Conservation (phyloP, 805 yeast species). For the Debaryomyces prosopidis region DNA sequence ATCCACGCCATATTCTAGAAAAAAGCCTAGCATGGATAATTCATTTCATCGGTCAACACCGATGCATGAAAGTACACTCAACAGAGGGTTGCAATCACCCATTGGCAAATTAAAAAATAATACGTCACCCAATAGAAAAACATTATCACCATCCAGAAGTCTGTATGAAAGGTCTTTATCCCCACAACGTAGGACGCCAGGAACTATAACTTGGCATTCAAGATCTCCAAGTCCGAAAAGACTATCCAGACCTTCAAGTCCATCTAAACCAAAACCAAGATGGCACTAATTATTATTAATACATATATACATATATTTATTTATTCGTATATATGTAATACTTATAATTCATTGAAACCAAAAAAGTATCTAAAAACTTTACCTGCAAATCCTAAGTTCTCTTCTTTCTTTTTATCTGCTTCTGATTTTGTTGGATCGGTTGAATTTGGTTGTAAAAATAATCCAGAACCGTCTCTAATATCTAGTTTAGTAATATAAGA, state of each 20-base stretch:
- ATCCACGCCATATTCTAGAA: background rate
- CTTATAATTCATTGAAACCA: slow-evolving; percentile 44
- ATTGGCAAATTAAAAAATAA: slow-evolving; percentile 1
- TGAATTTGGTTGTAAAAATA: slow-evolving; percentile 30
- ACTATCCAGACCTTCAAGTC: slow-evolving; percentile 8
- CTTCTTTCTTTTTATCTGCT: slow-evolving; percentile 20
- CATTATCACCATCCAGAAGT: background rate
- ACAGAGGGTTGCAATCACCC: slow-evolving; percentile 6
- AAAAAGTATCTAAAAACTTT: slow-evolving; percentile 36
- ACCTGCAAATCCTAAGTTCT: slow-evolving; percentile 35
- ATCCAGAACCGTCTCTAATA: slow-evolving; percentile 39
- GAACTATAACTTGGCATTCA: background rate
- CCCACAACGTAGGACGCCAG: background rate
- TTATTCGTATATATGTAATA: background rate
- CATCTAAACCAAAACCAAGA: slow-evolving; percentile 7
- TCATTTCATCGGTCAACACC: slow-evolving; percentile 1
- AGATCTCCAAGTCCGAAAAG: slow-evolving; percentile 13
- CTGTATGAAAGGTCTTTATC: background rate
- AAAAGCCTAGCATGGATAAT: background rate
- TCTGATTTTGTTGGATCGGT: slow-evolving; percentile 19
- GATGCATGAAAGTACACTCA: background rate
- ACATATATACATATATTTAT: background rate
- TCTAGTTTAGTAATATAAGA: slow-evolving; percentile 32
- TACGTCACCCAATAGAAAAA: background rate
- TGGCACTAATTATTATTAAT: slow-evolving; percentile 8